Evolutionary conservation across 805 yeast genomes (phyloP), one percentile per base, ranked within the genome.

Genomic region (Kodamaea lidongshanica): DNA sequence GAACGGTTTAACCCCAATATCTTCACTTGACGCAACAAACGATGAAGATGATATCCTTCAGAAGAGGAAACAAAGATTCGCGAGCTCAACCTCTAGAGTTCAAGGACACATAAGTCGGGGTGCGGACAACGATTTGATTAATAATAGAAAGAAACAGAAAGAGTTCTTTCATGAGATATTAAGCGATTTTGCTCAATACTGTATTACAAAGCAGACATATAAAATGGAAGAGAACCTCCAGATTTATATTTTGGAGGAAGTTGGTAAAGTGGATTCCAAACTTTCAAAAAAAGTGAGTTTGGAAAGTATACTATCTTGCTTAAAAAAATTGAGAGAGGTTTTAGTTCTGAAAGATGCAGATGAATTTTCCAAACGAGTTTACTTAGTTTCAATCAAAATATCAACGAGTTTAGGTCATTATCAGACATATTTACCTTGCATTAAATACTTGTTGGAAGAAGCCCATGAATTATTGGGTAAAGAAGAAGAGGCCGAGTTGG

Each of bases 41-140:
- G n/a, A n/a, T n/a, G n/a, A n/a, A n/a, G n/a, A n/a, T n/a, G n/a
- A n/a, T n/a, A n/a, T n/a, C n/a, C n/a, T n/a, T n/a, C n/a, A n/a
- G n/a, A n/a, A n/a, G n/a, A n/a, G n/a, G n/a, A n/a, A n/a, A n/a
- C n/a, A n/a, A n/a, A n/a, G n/a, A n/a, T n/a, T n/a, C n/a, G n/a
- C n/a, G n/a, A n/a, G n/a, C n/a, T n/a, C n/a, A n/a, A n/a, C n/a
- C n/a, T n/a, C n/a, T n/a, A n/a, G n/a, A n/a, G 65, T 57, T 5
- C 73, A 64, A 38, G 82, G 84, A 0, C 55, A 74, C 28, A 50
- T 77, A 6, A 78, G 84, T 39, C 55, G 85, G 34, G 83, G 84
- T 1, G 77, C 70, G 25, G 77, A 70, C 33, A 47, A 46, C 30
- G 46, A 70, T 22, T 56, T 79, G 23, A 76, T 68, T 41, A 44